A percentile compares a stretch with the other conserved stretches of the same genome.
phyloP scores from a whole-genome alignment of 352 stramenopile genomes.

The Blastocystis sp. region DNA sequence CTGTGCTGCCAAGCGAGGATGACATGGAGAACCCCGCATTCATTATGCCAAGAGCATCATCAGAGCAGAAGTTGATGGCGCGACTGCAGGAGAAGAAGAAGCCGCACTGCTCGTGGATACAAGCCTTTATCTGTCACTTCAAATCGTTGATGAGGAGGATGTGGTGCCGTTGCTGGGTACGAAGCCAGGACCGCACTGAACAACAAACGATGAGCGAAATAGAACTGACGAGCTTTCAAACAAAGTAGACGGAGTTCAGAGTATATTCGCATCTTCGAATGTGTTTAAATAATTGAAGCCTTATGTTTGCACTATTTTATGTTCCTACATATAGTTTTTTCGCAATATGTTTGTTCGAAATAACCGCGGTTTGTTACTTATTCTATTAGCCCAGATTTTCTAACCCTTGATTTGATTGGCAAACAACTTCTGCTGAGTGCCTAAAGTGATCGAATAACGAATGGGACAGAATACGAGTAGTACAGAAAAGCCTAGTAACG shows the following conservation, averaged over 20 bases:
- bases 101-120: background rate
- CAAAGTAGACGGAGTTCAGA: too few species aligned
- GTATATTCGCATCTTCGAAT: too few species aligned
- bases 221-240: too few species aligned
- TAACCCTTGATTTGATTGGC: background rate
- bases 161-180: background rate
- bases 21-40: background rate
- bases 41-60: background rate
- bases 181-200: background rate
- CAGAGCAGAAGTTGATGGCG: background rate
- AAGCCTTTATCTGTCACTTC: background rate
- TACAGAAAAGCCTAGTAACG: constrained; percentile 6
- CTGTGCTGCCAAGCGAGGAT: background rate
- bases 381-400: too few species aligned
- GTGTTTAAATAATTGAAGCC: too few species aligned
- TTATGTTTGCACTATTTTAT: too few species aligned
- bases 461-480: constrained; percentile 57
- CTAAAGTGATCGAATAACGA: background rate
- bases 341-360: background rate
- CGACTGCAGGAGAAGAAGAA: background rate
- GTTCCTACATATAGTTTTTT: background rate
- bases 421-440: background rate
- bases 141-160: background rate
- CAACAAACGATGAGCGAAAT: background rate
- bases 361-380: background rate